These are phyloP conservation scores for Cubamyces lactineus DNA, from an alignment of 768 basidiomycete species.

Conservation along the genomic window DNA sequence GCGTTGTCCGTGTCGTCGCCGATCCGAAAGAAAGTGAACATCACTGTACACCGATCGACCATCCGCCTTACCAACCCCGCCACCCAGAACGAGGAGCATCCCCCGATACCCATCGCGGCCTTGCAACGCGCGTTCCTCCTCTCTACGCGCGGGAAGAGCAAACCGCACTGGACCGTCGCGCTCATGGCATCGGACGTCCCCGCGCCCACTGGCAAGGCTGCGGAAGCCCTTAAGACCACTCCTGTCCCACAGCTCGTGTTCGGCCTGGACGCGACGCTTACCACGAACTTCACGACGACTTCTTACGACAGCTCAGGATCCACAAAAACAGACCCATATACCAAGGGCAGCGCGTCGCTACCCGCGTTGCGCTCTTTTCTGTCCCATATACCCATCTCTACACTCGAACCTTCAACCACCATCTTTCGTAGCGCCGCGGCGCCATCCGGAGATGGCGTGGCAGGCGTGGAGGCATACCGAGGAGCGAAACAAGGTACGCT, in stretches of 20 bases:
- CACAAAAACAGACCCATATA: constrained; percentile 34
- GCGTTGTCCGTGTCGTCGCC: constrained; percentile 73
- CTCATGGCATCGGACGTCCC: constrained; percentile 60
- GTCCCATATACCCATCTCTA: constrained; percentile 45
- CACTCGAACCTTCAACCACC: constrained; percentile 51
- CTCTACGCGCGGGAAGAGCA: constrained; percentile 73
- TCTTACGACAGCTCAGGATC: constrained; percentile 35
- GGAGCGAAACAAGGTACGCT: constrained; percentile 72
- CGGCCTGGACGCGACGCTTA: constrained; percentile 61
- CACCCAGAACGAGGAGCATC: constrained; percentile 49
- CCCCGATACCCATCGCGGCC: constrained; percentile 49
- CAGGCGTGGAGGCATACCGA: constrained; percentile 70
- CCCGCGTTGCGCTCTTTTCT: constrained; percentile 56
- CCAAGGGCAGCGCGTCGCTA: constrained; percentile 60
- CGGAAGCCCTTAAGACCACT: constrained; percentile 23
- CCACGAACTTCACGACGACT: constrained; percentile 48
- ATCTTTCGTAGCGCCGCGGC: constrained; percentile 59
- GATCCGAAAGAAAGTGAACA: constrained; percentile 74
- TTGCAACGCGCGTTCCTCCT: constrained; percentile 69
- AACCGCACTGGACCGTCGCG: constrained; percentile 73
- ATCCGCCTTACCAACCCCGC: constrained; percentile 57
- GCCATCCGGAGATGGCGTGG: constrained; percentile 29
- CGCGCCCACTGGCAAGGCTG: constrained; percentile 38
- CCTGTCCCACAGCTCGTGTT: constrained; percentile 59
- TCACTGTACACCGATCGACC: constrained; percentile 54